A percentile compares a stretch with the other conserved stretches of the same genome.
Evolutionary conservation across 495 filamentous ascomycete genomes (phyloP).

Genomic region (Talaromyces wortmannii): DNA sequence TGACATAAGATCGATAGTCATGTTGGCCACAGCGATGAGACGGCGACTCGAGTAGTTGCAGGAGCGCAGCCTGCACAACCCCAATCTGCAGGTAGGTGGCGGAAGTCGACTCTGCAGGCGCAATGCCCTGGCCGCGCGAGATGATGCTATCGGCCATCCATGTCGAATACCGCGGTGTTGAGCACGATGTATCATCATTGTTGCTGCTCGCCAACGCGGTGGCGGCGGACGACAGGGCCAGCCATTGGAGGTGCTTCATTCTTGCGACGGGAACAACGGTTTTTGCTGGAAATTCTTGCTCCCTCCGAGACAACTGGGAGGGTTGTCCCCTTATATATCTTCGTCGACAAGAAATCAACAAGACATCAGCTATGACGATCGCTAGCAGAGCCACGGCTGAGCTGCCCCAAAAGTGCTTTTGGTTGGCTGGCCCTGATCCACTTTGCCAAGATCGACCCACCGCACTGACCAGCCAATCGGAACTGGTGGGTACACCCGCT

Average conservation of each 20-base stretch:
- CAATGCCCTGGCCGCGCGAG: slow-evolving; percentile 29
- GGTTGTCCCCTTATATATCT: no score
- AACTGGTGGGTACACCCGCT: no score
- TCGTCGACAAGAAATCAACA: no score
- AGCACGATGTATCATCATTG: background rate
- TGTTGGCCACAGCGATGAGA: slow-evolving; percentile 5
- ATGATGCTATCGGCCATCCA: slow-evolving; percentile 46
- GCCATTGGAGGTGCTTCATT: background rate
- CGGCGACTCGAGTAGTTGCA: slow-evolving; percentile 15
- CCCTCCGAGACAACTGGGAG: no score
- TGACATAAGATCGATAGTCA: slow-evolving; percentile 11
- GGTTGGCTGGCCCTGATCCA: no score
- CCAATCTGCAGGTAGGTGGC: slow-evolving; percentile 33
- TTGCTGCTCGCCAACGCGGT: background rate
- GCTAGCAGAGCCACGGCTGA: no score
- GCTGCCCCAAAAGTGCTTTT: no score
- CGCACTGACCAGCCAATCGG: no score
- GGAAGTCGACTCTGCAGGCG: slow-evolving; percentile 14
- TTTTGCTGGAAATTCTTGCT: no score
- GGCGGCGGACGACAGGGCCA: background rate
- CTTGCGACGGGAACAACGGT: background rate
- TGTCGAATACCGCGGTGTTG: slow-evolving; percentile 23
- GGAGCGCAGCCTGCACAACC: slow-evolving; percentile 27
- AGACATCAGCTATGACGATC: no score
- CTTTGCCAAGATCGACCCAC: no score